Conservation (phyloP, 208 protist species). For the Trypanosoma melophagium region DNA sequence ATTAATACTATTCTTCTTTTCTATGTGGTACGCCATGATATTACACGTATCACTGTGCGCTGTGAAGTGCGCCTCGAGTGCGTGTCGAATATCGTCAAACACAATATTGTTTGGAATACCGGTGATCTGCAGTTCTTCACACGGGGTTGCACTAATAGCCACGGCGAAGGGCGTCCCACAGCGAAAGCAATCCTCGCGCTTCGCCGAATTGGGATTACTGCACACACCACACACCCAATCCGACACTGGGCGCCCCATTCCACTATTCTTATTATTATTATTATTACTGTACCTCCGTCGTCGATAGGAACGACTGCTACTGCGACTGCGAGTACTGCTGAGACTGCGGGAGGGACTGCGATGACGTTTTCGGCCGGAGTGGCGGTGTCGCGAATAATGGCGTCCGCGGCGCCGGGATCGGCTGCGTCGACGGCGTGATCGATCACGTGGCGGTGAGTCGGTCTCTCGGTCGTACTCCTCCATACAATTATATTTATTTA, state of each 20-base stretch:
- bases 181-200: constrained; percentile 66
- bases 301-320: constrained; percentile 6
- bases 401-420: constrained; percentile 1
- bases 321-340: constrained; percentile 9
- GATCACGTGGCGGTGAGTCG: constrained; percentile 6
- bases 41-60: constrained; percentile 17
- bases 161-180: constrained; percentile 51
- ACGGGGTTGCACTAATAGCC: constrained; percentile 39
- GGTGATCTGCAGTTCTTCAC: constrained; percentile 46
- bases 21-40: constrained; percentile 18
- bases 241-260: constrained; percentile 26
- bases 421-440: constrained; percentile 3
- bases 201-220: constrained; percentile 77
- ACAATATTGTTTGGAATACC: constrained; percentile 24
- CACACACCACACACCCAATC: constrained; percentile 88
- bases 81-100: constrained; percentile 28
- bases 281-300: not conserved
- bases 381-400: constrained; percentile 5
- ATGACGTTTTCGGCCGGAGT: constrained; percentile 3
- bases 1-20: not conserved
- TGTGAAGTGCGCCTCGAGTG: constrained; percentile 19
- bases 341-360: constrained; percentile 10
- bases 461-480: constrained; percentile 9
- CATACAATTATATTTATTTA: constrained; percentile 1
- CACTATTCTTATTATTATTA: not conserved